Percentiles rank a stretch among this genome's conserved stretches.
Conservation (phyloP, 2,329 filamentous ascomycete species). For the Aureobasidium sp. region DNA sequence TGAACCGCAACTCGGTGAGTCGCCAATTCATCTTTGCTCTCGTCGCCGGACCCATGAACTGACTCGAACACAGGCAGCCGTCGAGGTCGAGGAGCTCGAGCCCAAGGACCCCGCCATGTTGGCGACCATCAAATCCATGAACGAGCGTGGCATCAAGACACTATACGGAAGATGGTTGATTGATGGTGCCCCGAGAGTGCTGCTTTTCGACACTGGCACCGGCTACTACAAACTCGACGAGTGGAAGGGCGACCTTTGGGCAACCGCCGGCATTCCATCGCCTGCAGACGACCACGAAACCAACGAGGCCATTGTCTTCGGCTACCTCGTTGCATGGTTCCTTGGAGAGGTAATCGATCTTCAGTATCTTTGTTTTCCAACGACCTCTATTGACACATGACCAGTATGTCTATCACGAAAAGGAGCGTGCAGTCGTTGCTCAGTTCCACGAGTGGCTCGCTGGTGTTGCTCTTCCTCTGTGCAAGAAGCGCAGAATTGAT, state of each 20-base stretch:
- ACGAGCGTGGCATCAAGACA: constrained; percentile 79
- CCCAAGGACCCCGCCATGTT: constrained; percentile 73
- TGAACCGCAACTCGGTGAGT: constrained; percentile 81
- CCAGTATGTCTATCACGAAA: constrained; percentile 90
- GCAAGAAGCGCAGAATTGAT: constrained; percentile 91
- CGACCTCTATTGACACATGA: constrained; percentile 16
- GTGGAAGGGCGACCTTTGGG: constrained; percentile 97
- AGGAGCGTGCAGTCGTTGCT: constrained; percentile 83
- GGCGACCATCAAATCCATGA: constrained; percentile 85
- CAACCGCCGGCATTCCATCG: constrained; percentile 84
- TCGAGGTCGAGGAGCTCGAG: constrained; percentile 90
- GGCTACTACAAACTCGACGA: constrained; percentile 87
- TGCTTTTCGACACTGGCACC: constrained; percentile 91
- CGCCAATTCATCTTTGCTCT: not conserved
- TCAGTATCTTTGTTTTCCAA: not conserved
- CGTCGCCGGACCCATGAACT: constrained; percentile 9
- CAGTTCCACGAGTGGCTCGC: constrained; percentile 99
- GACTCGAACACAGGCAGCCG: constrained; percentile 61
- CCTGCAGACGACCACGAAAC: constrained; percentile 89
- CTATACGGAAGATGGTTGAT: constrained; percentile 97
- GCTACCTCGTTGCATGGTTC: constrained; percentile 96
- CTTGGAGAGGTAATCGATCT: constrained; percentile 70
- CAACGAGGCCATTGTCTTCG: constrained; percentile 95
- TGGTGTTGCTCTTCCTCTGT: constrained; percentile 83
- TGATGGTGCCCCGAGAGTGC: constrained; percentile 85